Evolutionary conservation across 225 moss, liverwort and hornwort species (phyloP), one percentile per base, ranked within the genome.

Genomic region (Polytrichum commune): DNA sequence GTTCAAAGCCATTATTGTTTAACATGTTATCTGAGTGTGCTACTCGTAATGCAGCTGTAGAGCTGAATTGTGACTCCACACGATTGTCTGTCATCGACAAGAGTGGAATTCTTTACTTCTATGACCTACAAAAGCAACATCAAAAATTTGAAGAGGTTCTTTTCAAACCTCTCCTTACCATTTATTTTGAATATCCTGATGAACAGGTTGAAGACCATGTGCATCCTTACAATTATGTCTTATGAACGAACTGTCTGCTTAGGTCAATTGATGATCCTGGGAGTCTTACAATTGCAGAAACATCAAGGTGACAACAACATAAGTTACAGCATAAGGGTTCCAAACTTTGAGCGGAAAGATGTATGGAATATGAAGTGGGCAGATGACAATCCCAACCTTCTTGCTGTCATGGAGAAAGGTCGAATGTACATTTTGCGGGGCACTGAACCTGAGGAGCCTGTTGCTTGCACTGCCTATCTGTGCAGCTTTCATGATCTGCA

Each of bases 301-400:
- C 58, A 75, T 46, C 13, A 46, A 70, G 77, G 58, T 71, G 73
- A 57, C 46, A 46, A 13, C 13, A 32, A 27, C 66, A 29, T 68
- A 66, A 71, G 62, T 29, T 53, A 67, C n/a, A 68, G 30, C 18
- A 80, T 77, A 26, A 90, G 63, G 81, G 74, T 93, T 56, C 62
- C 74, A 9, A 82, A 91, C 53, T 98, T 98, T 57, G 94, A 92
- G 84, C 88, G 97, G 29, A 91, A 89, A 68, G 95, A 94, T 79
- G 91, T 95, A 23, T 98, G 95, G 97, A 90, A 87, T 69, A 90
- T 90, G 69, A 98, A 93, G 75, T 98, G 97, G 97, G 97, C 97
- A 74, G 86, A 90, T 82, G 97, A 98, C 78, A 98, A 98, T 72
- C 90, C 92, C 23, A 85, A 89, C 74, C 74, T 94, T 32, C 84